Conservation (phyloP, 2,329 filamentous ascomycete species). For the Beauveria sp. region DNA sequence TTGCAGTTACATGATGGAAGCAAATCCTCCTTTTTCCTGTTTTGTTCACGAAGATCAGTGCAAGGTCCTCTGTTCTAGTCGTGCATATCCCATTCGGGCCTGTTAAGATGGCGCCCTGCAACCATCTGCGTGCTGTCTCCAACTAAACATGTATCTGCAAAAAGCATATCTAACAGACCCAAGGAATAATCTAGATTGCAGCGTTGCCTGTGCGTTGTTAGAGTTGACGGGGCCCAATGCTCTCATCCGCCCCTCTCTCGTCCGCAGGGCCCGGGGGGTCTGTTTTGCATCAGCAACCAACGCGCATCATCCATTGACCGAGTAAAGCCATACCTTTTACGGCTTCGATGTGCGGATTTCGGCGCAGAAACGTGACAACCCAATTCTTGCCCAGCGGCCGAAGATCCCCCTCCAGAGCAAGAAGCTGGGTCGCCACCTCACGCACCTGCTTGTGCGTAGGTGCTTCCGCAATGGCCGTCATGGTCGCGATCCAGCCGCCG, state of each 20-base stretch:
- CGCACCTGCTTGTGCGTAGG: constrained; percentile 9
- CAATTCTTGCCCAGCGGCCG: constrained; percentile 10
- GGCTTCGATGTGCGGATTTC: neutral
- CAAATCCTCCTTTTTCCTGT: too few species aligned
- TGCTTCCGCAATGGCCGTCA: neutral
- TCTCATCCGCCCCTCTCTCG: neutral
- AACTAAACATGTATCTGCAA: too few species aligned
- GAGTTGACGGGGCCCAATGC: neutral
- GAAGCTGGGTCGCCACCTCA: neutral
- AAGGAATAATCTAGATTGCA: too few species aligned
- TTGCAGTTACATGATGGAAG: too few species aligned
- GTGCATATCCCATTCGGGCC: neutral
- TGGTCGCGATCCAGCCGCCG: constrained; percentile 4
- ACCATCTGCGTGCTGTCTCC: too few species aligned
- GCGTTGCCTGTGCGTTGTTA: neutral
- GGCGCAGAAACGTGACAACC: constrained; percentile 8
- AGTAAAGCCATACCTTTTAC: neutral
- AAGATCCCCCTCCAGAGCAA: constrained; percentile 5
- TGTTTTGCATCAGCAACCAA: neutral
- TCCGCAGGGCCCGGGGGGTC: neutral
- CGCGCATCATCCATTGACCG: too few species aligned
- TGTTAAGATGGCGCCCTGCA: neutral
- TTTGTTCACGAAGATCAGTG: too few species aligned
- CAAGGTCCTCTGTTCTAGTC: too few species aligned
- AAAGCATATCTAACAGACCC: too few species aligned